phyloP scores from a whole-genome alignment of 108 stramenopile genomes.

The Cylindrotheca fusiformis region DNA sequence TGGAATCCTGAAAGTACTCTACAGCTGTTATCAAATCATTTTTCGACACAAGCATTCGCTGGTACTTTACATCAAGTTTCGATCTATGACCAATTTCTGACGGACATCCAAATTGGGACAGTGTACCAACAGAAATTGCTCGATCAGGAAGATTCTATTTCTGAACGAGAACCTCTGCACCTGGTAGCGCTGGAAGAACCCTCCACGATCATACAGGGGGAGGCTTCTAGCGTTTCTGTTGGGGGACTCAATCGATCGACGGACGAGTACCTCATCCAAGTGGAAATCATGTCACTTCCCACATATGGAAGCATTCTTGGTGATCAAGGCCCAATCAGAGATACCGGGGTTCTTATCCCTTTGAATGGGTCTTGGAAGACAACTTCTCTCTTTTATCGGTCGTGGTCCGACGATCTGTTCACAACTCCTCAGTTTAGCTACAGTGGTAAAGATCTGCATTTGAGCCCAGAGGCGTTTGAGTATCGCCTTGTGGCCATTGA shows the following conservation, averaged over 20 bases:
- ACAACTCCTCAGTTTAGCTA: constrained; percentile 7
- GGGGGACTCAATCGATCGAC: not conserved
- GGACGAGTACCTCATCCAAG: not conserved
- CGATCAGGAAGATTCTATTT: not conserved
- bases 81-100: constrained; percentile 4
- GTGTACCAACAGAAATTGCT: constrained; percentile 1
- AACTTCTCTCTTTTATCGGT: constrained; percentile 5
- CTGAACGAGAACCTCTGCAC: constrained; percentile 1
- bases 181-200: not conserved
- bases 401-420: constrained; percentile 7
- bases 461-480: constrained; percentile 9
- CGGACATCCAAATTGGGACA: not conserved
- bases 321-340: not conserved
- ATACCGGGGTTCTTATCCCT: constrained; percentile 1
- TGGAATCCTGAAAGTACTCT: not conserved
- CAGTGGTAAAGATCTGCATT: constrained; percentile 1
- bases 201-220: not conserved
- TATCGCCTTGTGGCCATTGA: constrained; percentile 21
- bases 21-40: constrained; percentile 1
- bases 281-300: constrained; percentile 9
- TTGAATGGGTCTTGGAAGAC: not conserved
- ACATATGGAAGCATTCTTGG: not conserved
- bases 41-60: not conserved
- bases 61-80: constrained; percentile 6
- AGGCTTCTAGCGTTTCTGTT: not conserved